Evolutionary conservation across 768 basidiomycete genomes (phyloP), one percentile per base, ranked within the genome.

Genomic region (Rhodotorula diobovata): DNA sequence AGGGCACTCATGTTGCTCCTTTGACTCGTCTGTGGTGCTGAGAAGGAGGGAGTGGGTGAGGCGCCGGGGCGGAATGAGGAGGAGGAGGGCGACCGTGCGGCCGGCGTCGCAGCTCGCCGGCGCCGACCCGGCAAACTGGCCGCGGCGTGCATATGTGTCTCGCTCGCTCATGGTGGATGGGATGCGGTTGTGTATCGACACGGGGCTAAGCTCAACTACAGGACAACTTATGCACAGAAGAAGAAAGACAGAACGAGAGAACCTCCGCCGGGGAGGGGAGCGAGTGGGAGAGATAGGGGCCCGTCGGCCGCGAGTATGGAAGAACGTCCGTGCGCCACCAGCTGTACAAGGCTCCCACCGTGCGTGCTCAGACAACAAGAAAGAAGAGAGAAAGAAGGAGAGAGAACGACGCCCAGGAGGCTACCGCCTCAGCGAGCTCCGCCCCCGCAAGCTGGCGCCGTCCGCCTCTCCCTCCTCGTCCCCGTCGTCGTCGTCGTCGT

Each of bases 401-500:
- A 5, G 41, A 41, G 39, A n/a, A n/a, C n/a, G n/a, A n/a, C n/a
- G n/a, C n/a, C 39, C 39, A 8, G 8, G 9, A 41, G 15, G 15
- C 41, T 43, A 43, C 41, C 41, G 46, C 46, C 46, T 15, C n/a
- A 30, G 14, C 51, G 23, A 50, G 23, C 48, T 10, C 48, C 48
- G 25, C 51, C 30, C 51, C n/a, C 51, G n/a, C 2, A n/a, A 15
- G 9, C 51, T 28, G 25, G 10, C 48, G 7, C 48, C 8, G 48
- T 50, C 48, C 8, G n/a, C 46, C 21, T 46, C 46, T 18, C 18
- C 41, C 8, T 43, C 41, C 14, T 39, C 39, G 39, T 43, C 41
- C 8, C 11, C 41, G 41, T 53, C 51, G 14, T 70, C 69, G 0
- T 54, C 51, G 39, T 61, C 59, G 14, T 65, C 60, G 30, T 64